A percentile compares a stretch with the other conserved stretches of the same genome.
Conservation (phyloP, 2,329 filamentous ascomycete genomes). For the Fusarium brevicatenulatum region DNA sequence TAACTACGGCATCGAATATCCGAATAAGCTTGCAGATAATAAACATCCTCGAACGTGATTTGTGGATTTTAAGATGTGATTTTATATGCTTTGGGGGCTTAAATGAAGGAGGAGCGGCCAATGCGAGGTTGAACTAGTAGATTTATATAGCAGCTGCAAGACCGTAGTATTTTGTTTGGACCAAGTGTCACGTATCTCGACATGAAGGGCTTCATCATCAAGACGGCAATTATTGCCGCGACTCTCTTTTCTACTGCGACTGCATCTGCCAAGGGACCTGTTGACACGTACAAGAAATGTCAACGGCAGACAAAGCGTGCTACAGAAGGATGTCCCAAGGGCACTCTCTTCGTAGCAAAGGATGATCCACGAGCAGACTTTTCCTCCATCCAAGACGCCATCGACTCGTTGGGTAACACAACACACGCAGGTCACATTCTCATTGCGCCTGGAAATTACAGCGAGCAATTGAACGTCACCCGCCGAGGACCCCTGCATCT, state of each 20-base stretch:
- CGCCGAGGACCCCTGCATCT: conserved; percentile 69
- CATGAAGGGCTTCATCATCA: conserved; percentile 9
- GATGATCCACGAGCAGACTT: conserved; percentile 50
- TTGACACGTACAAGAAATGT: conserved; percentile 35
- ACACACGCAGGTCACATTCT: conserved; percentile 56
- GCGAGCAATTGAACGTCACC: conserved; percentile 73
- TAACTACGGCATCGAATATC: conserved; percentile 14
- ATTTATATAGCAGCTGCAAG: not conserved
- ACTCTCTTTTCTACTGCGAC: not conserved
- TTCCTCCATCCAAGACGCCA: conserved; percentile 53
- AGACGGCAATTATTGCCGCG: not conserved
- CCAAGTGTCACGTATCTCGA: not conserved
- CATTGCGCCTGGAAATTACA: conserved; percentile 68
- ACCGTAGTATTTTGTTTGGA: not conserved
- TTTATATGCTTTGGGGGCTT: not conserved
- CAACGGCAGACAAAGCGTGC: conserved; percentile 29
- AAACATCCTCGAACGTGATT: not conserved
- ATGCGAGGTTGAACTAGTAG: not conserved
- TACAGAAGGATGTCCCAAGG: conserved; percentile 50
- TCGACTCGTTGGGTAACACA: conserved; percentile 51
- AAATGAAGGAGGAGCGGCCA: not conserved
- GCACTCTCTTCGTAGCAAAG: conserved; percentile 55
- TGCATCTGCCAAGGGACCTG: conserved; percentile 12
- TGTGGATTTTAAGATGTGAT: not conserved
- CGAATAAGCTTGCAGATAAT: not conserved